Conservation (phyloP, 352 stramenopile genomes). For the Phytophthora fragariae region DNA sequence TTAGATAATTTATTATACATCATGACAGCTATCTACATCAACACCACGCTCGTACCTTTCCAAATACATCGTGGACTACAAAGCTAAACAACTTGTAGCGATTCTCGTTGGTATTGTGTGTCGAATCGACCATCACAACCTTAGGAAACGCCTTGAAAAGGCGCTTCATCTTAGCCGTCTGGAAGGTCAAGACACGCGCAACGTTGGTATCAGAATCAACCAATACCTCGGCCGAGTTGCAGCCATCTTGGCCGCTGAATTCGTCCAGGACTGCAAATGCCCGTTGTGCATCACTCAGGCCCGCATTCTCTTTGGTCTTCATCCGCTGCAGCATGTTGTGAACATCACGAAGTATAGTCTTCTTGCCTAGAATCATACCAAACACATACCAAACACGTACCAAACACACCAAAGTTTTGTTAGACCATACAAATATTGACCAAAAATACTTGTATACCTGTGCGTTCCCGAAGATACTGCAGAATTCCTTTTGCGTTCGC, state of each 20-base stretch:
- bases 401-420: not conserved
- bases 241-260: not conserved
- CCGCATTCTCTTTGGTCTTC: not conserved
- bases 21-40: not conserved
- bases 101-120: conserved; percentile 18
- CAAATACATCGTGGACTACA: conserved; percentile 6
- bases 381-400: not conserved
- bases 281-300: conserved; percentile 4
- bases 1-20: not conserved
- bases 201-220: not conserved
- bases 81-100: conserved; percentile 21
- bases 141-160: conserved; percentile 21
- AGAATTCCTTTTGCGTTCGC: not conserved
- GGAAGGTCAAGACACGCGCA: conserved; percentile 13
- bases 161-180: conserved; percentile 15
- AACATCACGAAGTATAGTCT: conserved; percentile 11
- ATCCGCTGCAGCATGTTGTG: conserved; percentile 19
- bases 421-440: not conserved
- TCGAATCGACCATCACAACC: conserved; percentile 18
- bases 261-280: conserved; percentile 3
- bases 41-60: conserved; percentile 7
- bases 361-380: conserved; percentile 1
- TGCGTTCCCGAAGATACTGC: not conserved
- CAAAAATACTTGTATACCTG: not conserved
- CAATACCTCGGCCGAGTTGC: conserved; percentile 5